Evolutionary conservation across 2,329 filamentous ascomycete species (phyloP).

Genomic region (Ceratocystis cacaofunesta): DNA sequence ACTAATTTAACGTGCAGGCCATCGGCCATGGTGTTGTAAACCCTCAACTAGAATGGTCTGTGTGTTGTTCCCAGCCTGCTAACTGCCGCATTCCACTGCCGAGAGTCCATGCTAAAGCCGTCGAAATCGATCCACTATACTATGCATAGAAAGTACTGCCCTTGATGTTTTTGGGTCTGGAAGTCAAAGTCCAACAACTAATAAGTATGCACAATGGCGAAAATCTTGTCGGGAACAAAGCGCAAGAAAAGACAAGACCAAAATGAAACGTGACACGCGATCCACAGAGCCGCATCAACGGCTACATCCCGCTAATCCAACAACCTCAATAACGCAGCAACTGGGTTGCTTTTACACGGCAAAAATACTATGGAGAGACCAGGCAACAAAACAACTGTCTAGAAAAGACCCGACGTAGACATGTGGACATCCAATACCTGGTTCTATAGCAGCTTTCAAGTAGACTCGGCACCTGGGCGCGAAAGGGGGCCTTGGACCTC

Average conservation of each 20-base stretch:
- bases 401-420: too few relatives aligned
- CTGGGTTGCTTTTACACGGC: background rate
- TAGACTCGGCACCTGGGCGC: too few relatives aligned
- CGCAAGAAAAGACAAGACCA: background rate
- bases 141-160: background rate
- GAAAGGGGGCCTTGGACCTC: too few relatives aligned
- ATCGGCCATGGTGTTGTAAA: background rate
- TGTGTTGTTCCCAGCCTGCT: background rate
- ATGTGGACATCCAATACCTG: too few relatives aligned
- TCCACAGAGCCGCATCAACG: slow-evolving; percentile 1
- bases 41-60: background rate
- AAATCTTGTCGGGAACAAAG: background rate
- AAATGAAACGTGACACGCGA: background rate
- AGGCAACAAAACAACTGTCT: too few relatives aligned
- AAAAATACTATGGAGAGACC: too few relatives aligned
- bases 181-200: too few relatives aligned
- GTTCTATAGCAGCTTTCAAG: too few relatives aligned
- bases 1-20: too few relatives aligned
- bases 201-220: background rate
- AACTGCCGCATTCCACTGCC: background rate
- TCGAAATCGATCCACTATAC: too few relatives aligned
- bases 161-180: background rate
- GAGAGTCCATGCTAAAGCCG: background rate
- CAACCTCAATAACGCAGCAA: background rate
- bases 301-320: background rate